phyloP scores from a whole-genome alignment of 1,284 basidiomycete genomes.

The Austroboletus niveus region DNA sequence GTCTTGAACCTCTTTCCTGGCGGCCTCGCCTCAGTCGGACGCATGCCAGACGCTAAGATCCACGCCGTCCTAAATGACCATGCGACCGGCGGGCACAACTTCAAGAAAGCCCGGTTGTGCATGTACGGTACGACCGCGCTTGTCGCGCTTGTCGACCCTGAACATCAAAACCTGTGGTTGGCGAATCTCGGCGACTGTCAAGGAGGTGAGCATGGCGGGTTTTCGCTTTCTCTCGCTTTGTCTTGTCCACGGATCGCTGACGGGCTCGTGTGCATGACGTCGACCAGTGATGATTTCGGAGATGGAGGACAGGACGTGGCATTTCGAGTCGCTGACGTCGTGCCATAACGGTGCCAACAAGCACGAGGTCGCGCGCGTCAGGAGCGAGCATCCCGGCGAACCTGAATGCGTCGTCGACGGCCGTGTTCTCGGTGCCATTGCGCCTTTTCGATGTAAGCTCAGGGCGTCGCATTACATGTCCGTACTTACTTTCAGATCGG shows the following conservation, averaged over 20 bases:
- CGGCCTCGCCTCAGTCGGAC: constrained; percentile 47
- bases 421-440: constrained; percentile 67
- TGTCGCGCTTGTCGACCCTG: constrained; percentile 64
- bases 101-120: constrained; percentile 60
- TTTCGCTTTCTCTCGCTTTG: not conserved
- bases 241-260: too few relatives aligned
- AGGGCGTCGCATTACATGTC: constrained; percentile 1
- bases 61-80: constrained; percentile 61
- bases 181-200: constrained; percentile 74
- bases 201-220: constrained; percentile 45
- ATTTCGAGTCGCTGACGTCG: constrained; percentile 52
- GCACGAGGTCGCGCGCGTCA: constrained; percentile 56
- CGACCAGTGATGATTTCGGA: constrained; percentile 51
- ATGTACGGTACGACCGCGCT: constrained; percentile 75
- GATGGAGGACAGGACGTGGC: constrained; percentile 45
- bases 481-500: constrained; percentile 7
- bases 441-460: constrained; percentile 64
- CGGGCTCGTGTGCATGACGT: constrained; percentile 2
- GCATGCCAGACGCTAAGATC: constrained; percentile 54
- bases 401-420: constrained; percentile 57
- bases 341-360: constrained; percentile 64
- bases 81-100: constrained; percentile 53
- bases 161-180: constrained; percentile 63
- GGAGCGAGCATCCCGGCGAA: constrained; percentile 62
- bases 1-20: constrained; percentile 60